phyloP scores from a whole-genome alignment of 2,329 filamentous ascomycete genomes.

The Fusarium cyanostomum region DNA sequence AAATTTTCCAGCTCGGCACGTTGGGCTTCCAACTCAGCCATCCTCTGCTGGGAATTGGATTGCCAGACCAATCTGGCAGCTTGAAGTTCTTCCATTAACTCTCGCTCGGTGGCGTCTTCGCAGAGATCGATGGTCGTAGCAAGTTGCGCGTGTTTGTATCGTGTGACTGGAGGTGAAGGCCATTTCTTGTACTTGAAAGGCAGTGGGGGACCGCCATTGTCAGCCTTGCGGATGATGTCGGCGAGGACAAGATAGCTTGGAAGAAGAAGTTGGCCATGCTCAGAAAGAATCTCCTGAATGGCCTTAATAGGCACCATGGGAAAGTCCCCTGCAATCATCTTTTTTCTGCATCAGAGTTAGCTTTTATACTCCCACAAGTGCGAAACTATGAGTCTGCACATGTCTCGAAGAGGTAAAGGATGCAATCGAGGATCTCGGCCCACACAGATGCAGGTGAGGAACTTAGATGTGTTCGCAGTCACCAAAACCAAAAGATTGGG shows the following conservation, averaged over 20 bases:
- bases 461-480: no score
- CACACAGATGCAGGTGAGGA: no score
- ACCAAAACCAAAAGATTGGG: not conserved
- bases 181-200: slow-evolving; percentile 23
- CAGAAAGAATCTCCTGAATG: slow-evolving; percentile 15
- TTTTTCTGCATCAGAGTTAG: slow-evolving; percentile 25
- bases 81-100: slow-evolving; percentile 34
- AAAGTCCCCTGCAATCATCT: slow-evolving; percentile 38
- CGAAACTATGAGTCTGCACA: not conserved
- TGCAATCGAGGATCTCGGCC: not conserved
- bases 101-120: not conserved
- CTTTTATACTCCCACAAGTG: not conserved
- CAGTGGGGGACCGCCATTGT: not conserved
- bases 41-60: slow-evolving; percentile 39
- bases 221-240: not conserved
- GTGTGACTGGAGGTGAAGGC: not conserved
- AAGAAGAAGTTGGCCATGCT: slow-evolving; percentile 24
- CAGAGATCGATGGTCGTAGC: not conserved
- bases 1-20: slow-evolving; percentile 52
- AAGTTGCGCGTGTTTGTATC: slow-evolving; percentile 18
- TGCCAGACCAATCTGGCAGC: slow-evolving; percentile 23
- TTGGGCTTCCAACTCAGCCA: slow-evolving; percentile 41
- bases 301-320: slow-evolving; percentile 24
- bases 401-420: not conserved
- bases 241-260: slow-evolving; percentile 30